phyloP scores from a whole-genome alignment of 805 yeast genomes.

The Wickerhamiella hasegawae region DNA sequence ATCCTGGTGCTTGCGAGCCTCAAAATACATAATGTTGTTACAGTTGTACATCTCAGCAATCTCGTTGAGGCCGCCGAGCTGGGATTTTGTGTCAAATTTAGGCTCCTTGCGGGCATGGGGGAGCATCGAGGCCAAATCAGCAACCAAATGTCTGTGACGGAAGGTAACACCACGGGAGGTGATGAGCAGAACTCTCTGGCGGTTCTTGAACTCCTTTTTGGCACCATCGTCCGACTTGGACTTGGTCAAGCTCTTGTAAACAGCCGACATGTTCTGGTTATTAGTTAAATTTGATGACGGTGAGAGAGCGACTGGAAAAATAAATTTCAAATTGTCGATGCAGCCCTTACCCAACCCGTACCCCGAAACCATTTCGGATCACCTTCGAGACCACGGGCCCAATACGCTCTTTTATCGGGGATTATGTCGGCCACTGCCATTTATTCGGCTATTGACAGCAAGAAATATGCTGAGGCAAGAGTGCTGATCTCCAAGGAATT shows the following conservation, averaged over 20 bases:
- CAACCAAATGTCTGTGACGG: slow-evolving; percentile 87
- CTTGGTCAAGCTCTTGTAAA: slow-evolving; percentile 48
- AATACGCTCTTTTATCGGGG: too few relatives aligned
- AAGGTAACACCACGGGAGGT: slow-evolving; percentile 89
- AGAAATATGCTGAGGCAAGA: background rate
- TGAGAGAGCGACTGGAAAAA: too few relatives aligned
- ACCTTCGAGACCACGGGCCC: too few relatives aligned
- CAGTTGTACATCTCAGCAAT: slow-evolving; percentile 95
- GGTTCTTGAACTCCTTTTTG: slow-evolving; percentile 38
- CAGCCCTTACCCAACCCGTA: too few relatives aligned
- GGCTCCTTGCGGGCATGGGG: slow-evolving; percentile 97
- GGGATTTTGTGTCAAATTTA: slow-evolving; percentile 83
- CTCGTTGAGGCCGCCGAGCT: slow-evolving; percentile 77
- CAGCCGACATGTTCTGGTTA: slow-evolving; percentile 62
- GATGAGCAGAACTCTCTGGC: slow-evolving; percentile 75
- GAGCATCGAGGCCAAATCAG: slow-evolving; percentile 58
- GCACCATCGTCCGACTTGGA: slow-evolving; percentile 11
- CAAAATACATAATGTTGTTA: slow-evolving; percentile 85
- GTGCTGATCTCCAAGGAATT: background rate
- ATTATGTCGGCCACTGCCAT: too few relatives aligned
- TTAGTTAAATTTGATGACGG: too few relatives aligned
- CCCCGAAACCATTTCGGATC: too few relatives aligned
- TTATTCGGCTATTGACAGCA: background rate
- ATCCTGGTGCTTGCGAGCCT: slow-evolving; percentile 91
- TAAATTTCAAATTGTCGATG: too few relatives aligned